Evolutionary conservation across 257 asterid genomes (phyloP).

Genomic region (Linaria vulgaris): DNA sequence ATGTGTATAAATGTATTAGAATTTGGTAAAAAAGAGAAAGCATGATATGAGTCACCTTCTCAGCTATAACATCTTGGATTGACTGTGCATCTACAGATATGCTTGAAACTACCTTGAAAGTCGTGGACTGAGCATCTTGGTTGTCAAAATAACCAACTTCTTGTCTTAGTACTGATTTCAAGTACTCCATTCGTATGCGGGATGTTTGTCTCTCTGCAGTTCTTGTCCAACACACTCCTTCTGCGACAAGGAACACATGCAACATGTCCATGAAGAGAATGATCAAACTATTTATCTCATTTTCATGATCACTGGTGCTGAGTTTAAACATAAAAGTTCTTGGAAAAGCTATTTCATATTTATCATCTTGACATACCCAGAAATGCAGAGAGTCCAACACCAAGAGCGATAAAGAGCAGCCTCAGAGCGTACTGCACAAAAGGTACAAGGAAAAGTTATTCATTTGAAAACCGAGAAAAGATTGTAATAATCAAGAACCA

Average conservation of each 20-base stretch:
- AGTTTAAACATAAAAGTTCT: too few species aligned
- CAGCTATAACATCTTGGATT: conserved; percentile 72
- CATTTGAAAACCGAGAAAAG: neutral
- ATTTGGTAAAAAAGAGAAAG: neutral
- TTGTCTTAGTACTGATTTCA: conserved; percentile 68
- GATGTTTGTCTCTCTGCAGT: conserved; percentile 80
- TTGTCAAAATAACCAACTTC: conserved; percentile 72
- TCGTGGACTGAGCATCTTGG: conserved; percentile 52
- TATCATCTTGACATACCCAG: conserved; percentile 45
- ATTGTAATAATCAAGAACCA: neutral
- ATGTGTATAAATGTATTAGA: neutral
- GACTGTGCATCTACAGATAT: conserved; percentile 64
- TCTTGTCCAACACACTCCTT: conserved; percentile 76
- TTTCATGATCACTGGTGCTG: too few species aligned
- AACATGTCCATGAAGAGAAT: neutral
- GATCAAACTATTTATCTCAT: neutral
- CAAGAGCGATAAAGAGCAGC: conserved; percentile 67
- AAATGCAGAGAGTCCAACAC: conserved; percentile 65
- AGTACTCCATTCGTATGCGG: conserved; percentile 54
- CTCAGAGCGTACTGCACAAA: conserved; percentile 53
- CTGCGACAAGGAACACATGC: conserved; percentile 33
- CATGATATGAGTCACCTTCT: conserved; percentile 43
- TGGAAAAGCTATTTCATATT: neutral
- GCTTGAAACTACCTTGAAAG: conserved; percentile 68
- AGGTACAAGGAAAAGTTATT: neutral